Conservation (phyloP, 306 rosid genomes). For the Begonia masoniana region DNA sequence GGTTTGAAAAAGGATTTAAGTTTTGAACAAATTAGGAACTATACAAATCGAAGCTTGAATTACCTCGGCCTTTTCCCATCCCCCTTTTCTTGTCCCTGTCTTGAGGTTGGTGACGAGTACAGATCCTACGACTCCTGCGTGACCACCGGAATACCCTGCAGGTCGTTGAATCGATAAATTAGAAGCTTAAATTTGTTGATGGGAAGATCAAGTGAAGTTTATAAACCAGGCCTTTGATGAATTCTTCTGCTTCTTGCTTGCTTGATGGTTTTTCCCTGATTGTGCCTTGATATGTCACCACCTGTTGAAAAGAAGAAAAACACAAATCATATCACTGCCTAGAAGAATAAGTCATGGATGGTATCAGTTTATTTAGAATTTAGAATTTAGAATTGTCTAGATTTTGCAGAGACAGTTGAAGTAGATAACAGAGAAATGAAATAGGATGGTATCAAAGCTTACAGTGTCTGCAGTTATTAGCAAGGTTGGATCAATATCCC, state of each 20-base stretch:
- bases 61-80: conserved; percentile 92
- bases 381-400: too few relatives aligned
- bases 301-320: conserved; percentile 35
- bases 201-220: neutral
- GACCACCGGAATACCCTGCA: conserved; percentile 84
- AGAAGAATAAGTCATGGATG: too few relatives aligned
- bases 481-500: conserved; percentile 37
- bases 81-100: conserved; percentile 66
- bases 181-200: too few relatives aligned
- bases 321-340: too few relatives aligned
- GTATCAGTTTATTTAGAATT: too few relatives aligned
- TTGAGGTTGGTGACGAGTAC: conserved; percentile 71
- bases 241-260: conserved; percentile 75
- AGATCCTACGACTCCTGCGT: conserved; percentile 76
- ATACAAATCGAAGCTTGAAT: neutral
- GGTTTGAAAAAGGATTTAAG: too few relatives aligned
- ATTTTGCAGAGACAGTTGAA: too few relatives aligned
- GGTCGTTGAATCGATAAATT: conserved; percentile 5
- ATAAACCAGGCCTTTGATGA: conserved; percentile 53
- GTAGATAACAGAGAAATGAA: neutral
- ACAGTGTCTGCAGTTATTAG: conserved; percentile 89
- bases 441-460: conserved; percentile 15
- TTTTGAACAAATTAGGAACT: neutral
- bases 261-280: conserved; percentile 77
- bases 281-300: conserved; percentile 72